phyloP scores from a whole-genome alignment of 2,329 filamentous ascomycete species.

The Tetracladium maxilliforme region DNA sequence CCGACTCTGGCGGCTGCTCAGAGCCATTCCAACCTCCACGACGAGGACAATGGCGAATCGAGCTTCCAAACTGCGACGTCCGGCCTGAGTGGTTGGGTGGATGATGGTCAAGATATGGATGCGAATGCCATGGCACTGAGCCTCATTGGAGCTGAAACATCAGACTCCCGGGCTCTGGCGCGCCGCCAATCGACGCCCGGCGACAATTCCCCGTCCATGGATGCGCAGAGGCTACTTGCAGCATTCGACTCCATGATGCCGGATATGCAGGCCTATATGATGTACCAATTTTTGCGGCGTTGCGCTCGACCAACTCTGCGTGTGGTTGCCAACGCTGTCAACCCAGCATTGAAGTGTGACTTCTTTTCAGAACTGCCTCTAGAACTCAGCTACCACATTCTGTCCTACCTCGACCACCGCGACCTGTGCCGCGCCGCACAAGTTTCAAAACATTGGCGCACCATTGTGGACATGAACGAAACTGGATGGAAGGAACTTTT shows the following conservation, averaged over 20 bases:
- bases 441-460: constrained; percentile 88
- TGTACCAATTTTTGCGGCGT: constrained; percentile 85
- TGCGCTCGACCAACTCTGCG: constrained; percentile 81
- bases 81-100: constrained; percentile 15
- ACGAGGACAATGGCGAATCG: constrained; percentile 26
- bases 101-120: constrained; percentile 12
- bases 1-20: constrained; percentile 69
- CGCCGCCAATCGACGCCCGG: constrained; percentile 12
- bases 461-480: constrained; percentile 83
- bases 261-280: constrained; percentile 87
- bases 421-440: constrained; percentile 84
- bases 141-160: constrained; percentile 25
- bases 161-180: constrained; percentile 11
- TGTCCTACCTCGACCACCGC: constrained; percentile 71
- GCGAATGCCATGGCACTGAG: constrained; percentile 5
- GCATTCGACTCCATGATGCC: constrained; percentile 83
- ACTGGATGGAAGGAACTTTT: constrained; percentile 91
- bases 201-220: constrained; percentile 40
- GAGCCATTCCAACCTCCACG: constrained; percentile 17
- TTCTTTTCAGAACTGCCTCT: constrained; percentile 73
- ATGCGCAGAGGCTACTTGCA: constrained; percentile 76
- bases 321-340: constrained; percentile 79
- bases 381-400: constrained; percentile 76
- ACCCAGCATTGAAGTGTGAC: constrained; percentile 88
- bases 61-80: constrained; percentile 23